These are phyloP conservation scores for Panicum miliaceum DNA, from an alignment of 176 grass and related monocot species.

Conservation along the genomic window DNA sequence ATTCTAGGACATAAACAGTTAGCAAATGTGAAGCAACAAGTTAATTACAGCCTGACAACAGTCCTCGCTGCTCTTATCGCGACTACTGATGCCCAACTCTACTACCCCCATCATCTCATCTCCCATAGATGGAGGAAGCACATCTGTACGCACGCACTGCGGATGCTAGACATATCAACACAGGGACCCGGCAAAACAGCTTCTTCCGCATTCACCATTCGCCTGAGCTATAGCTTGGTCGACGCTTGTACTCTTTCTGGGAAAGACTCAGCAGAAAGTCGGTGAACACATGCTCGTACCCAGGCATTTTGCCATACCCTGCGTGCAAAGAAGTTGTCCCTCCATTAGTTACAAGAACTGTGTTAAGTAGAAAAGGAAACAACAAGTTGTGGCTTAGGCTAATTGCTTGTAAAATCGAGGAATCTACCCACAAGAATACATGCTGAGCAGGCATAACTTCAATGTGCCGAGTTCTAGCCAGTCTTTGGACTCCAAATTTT, in stretches of 20 bases:
- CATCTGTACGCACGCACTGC: conserved; percentile 43
- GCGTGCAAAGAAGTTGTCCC: conserved; percentile 11
- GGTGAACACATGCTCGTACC: conserved; percentile 91
- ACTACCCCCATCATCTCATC: conserved; percentile 19
- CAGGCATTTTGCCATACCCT: conserved; percentile 98
- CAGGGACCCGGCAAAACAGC: not conserved
- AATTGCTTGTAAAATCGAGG: not conserved
- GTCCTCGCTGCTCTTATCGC: conserved; percentile 37
- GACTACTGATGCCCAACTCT: conserved; percentile 45
- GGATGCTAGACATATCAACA: conserved; percentile 25
- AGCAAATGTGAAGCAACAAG: conserved; percentile 34
- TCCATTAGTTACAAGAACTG: not conserved
- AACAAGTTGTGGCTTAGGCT: not conserved
- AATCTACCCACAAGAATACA: conserved; percentile 32
- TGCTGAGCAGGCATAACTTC: conserved; percentile 23
- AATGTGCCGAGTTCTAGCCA: conserved; percentile 5
- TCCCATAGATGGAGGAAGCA: conserved; percentile 14
- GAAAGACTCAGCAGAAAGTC: conserved; percentile 78
- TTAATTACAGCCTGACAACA: conserved; percentile 54
- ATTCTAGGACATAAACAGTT: conserved; percentile 29
- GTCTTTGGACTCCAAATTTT: conserved; percentile 26
- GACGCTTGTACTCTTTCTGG: conserved; percentile 67
- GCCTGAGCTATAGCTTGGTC: conserved; percentile 45
- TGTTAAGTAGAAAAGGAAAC: not conserved
- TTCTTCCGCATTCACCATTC: conserved; percentile 33